A percentile compares a stretch with the other conserved stretches of the same genome.
These are phyloP conservation scores for Melocanna baccifera DNA, from an alignment of 176 grass and related monocot genomes.

Conservation along the genomic window DNA sequence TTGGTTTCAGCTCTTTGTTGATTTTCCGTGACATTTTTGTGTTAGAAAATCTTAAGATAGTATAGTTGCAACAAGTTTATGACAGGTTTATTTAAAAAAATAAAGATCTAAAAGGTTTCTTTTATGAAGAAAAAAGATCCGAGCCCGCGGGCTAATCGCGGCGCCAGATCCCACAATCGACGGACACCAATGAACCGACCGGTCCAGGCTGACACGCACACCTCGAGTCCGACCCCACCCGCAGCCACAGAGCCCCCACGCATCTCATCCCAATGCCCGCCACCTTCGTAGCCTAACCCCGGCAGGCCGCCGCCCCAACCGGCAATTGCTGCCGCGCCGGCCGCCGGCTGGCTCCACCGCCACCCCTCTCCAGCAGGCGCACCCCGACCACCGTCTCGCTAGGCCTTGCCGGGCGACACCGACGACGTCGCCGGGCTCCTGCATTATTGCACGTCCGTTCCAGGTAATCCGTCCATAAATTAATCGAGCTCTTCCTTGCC, in stretches of 20 bases:
- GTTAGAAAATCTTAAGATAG: no score
- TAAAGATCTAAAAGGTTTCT: no score
- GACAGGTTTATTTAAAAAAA: no score
- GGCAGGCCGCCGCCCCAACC: not conserved
- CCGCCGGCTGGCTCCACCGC: not conserved
- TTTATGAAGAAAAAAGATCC: no score
- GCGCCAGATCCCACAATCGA: not conserved
- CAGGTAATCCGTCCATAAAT: conserved; percentile 1
- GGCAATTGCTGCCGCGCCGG: not conserved
- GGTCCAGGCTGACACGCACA: not conserved
- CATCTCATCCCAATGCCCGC: not conserved
- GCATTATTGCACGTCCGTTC: conserved; percentile 4
- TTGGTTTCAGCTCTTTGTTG: no score
- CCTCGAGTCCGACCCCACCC: not conserved
- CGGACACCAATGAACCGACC: not conserved
- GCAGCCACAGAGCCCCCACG: not conserved
- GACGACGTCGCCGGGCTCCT: not conserved
- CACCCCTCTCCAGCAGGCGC: no score
- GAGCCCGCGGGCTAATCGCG: not conserved
- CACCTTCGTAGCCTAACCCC: not conserved
- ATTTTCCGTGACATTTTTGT: no score
- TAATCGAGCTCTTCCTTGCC: not conserved
- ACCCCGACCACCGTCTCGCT: not conserved
- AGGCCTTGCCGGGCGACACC: not conserved
- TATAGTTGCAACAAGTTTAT: no score